Conservation (phyloP, 129 eudicot genomes). For the Artemisia annua region DNA sequence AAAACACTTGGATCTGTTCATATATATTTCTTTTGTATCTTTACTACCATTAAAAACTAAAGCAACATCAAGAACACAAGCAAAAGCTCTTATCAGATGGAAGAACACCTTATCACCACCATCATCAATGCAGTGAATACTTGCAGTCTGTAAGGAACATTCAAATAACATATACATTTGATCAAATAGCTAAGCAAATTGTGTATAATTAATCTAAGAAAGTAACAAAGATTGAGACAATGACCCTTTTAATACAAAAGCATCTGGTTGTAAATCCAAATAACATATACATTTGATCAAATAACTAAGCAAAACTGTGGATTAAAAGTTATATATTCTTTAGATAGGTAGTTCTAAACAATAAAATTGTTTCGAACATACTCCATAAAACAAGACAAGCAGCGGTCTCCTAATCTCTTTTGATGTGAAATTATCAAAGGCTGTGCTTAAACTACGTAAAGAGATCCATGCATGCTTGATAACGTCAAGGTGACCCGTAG, state of each 20-base stretch:
- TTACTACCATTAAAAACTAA: conserved; percentile 36
- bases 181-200: neutral
- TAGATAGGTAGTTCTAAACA: neutral
- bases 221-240: no score
- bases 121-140: conserved; percentile 53
- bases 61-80: conserved; percentile 57
- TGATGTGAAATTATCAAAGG: no score
- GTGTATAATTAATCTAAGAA: no score
- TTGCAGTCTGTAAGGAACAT: conserved; percentile 55
- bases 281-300: neutral
- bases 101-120: conserved; percentile 42
- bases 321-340: neutral
- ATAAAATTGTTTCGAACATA: neutral
- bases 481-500: no score
- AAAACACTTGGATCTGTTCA: conserved; percentile 23
- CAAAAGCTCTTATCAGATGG: conserved; percentile 74
- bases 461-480: no score
- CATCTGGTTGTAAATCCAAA: neutral
- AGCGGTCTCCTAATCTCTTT: no score
- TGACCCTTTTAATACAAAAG: no score
- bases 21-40: conserved; percentile 34
- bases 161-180: neutral
- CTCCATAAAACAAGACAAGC: neutral
- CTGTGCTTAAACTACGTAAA: no score
- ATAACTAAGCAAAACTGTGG: neutral